phyloP scores from a whole-genome alignment of 441 rosid species.

The Monsonia emarginata region DNA sequence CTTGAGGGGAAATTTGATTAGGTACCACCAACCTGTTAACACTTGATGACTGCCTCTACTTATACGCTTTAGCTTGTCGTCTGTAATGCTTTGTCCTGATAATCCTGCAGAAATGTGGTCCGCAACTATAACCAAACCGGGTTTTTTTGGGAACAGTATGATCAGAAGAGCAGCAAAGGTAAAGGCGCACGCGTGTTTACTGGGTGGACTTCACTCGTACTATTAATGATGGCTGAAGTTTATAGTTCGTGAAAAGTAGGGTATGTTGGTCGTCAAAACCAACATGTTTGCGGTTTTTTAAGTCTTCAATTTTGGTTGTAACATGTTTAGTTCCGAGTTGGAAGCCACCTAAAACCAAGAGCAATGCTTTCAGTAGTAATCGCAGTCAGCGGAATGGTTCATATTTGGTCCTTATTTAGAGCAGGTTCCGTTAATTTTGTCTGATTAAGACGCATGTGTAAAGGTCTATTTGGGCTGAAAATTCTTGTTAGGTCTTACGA shows the following conservation, averaged over 20 bases:
- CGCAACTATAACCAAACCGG: constrained; percentile 67
- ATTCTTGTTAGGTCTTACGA: too few species aligned
- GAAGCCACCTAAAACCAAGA: too few species aligned
- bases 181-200: constrained; percentile 74
- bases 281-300: too few species aligned
- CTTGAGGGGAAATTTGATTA: constrained; percentile 63
- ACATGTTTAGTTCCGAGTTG: too few species aligned
- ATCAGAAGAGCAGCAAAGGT: constrained; percentile 70
- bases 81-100: neutral
- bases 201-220: constrained; percentile 79
- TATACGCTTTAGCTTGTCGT: neutral
- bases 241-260: constrained; percentile 29
- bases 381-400: too few species aligned
- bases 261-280: too few species aligned
- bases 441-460: too few species aligned
- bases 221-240: constrained; percentile 69
- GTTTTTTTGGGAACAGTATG: constrained; percentile 94
- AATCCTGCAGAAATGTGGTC: constrained; percentile 63
- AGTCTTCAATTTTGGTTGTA: too few species aligned
- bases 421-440: too few species aligned
- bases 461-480: too few species aligned
- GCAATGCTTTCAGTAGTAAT: too few species aligned
- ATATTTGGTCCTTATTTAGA: too few species aligned
- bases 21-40: constrained; percentile 32
- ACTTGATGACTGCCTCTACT: neutral